Percentiles rank a stretch among this genome's conserved stretches.
Evolutionary conservation across 306 rosid species (phyloP).

Genomic region (Ochetophila trinervis): DNA sequence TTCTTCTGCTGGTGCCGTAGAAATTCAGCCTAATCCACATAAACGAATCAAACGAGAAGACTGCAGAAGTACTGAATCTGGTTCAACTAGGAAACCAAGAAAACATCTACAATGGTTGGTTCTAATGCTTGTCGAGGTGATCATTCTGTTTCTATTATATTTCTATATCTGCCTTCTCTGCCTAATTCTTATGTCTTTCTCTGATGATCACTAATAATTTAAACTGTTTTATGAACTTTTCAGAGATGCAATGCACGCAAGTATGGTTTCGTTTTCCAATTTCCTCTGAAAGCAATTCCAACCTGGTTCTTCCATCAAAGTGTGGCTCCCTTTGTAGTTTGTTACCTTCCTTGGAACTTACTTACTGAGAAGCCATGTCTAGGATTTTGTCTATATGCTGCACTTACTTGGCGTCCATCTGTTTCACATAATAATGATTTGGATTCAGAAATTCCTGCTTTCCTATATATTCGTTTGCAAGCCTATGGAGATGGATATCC

Average conservation of each 20-base stretch:
- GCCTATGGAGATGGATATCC: no score
- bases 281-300: background rate
- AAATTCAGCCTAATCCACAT: background rate
- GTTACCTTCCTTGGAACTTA: background rate
- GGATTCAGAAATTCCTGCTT: background rate
- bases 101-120: no score
- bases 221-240: background rate
- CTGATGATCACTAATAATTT: background rate
- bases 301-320: conserved; percentile 10
- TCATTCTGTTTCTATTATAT: background rate
- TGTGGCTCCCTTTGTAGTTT: background rate
- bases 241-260: background rate
- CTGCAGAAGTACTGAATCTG: background rate
- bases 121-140: background rate
- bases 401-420: background rate
- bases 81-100: background rate
- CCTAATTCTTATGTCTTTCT: background rate
- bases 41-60: no score
- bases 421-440: background rate
- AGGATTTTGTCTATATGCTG: background rate
- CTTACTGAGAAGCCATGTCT: background rate
- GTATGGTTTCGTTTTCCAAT: background rate
- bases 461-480: background rate
- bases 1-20: background rate
- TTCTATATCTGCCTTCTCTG: background rate